Evolutionary conservation across 495 filamentous ascomycete species (phyloP).

Genomic region (Geopyxis carbonaria): DNA sequence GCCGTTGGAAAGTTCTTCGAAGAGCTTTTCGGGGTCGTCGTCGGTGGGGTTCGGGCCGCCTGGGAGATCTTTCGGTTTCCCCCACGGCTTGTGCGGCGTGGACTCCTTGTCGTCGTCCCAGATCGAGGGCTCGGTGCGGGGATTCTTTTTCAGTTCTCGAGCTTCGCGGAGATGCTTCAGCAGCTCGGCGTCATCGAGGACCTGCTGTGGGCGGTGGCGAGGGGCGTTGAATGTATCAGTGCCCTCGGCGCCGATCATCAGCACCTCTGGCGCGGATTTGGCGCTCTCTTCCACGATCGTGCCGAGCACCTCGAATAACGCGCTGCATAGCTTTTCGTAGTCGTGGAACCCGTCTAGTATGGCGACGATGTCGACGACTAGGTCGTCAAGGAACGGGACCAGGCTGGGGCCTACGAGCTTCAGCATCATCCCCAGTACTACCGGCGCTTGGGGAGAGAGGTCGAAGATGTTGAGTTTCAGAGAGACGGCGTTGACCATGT

Average conservation of each 20-base stretch:
- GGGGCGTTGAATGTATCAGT: neutral
- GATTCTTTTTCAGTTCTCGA: neutral
- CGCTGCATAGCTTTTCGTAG: conserved; percentile 70
- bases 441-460: conserved; percentile 74
- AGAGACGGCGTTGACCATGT: conserved; percentile 83
- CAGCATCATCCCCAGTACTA: conserved; percentile 90
- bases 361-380: conserved; percentile 74
- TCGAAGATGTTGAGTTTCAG: conserved; percentile 82
- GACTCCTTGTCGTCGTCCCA: neutral
- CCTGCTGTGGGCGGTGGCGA: too few species aligned
- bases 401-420: conserved; percentile 63
- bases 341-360: conserved; percentile 87
- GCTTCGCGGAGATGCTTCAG: too few species aligned
- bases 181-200: too few species aligned
- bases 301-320: conserved; percentile 63
- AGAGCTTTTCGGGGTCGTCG: neutral
- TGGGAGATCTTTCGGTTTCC: conserved; percentile 5
- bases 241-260: conserved; percentile 16
- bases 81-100: conserved; percentile 18
- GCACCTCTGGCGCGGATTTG: too few species aligned
- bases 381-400: conserved; percentile 79
- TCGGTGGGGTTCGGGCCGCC: neutral
- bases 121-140: neutral
- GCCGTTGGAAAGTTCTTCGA: neutral
- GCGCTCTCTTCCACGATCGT: conserved; percentile 69